These are phyloP conservation scores for Xylariaceae sp. DNA, from an alignment of 2,329 filamentous ascomycete species.

Conservation along the genomic window DNA sequence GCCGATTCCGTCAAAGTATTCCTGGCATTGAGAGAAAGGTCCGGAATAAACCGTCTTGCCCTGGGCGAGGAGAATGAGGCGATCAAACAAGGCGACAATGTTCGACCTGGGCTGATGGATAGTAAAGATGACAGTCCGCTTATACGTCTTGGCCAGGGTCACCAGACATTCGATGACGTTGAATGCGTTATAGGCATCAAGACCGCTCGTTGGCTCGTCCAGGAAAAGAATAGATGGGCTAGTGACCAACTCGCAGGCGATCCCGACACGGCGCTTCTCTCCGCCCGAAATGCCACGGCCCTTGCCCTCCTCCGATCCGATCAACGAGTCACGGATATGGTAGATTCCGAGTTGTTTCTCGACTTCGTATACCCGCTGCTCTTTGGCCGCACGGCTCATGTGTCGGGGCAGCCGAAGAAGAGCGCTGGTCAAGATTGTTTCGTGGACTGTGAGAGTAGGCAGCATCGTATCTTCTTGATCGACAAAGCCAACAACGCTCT, in stretches of 20 bases:
- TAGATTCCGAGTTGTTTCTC: slow-evolving; percentile 94
- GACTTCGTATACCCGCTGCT: slow-evolving; percentile 85
- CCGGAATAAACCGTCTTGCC: slow-evolving; percentile 92
- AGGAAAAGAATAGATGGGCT: slow-evolving; percentile 96
- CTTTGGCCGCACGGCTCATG: slow-evolving; percentile 83
- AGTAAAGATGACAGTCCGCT: slow-evolving; percentile 94
- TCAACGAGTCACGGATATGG: slow-evolving; percentile 89
- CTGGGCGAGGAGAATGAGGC: slow-evolving; percentile 83
- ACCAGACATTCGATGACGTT: slow-evolving; percentile 97
- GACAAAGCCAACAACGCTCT: slow-evolving; percentile 90
- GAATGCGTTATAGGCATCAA: slow-evolving; percentile 96
- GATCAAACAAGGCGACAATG: slow-evolving; percentile 94
- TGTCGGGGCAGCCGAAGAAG: slow-evolving; percentile 84
- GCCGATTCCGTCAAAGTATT: slow-evolving; percentile 86
- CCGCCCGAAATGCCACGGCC: slow-evolving; percentile 95
- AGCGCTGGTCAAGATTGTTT: slow-evolving; percentile 93
- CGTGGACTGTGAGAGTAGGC: slow-evolving; percentile 91
- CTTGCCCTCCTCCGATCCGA: slow-evolving; percentile 91
- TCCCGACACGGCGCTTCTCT: slow-evolving; percentile 92
- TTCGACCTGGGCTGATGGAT: slow-evolving; percentile 98
- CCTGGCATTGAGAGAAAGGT: slow-evolving; percentile 79
- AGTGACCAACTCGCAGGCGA: slow-evolving; percentile 95
- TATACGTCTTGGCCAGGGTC: slow-evolving; percentile 90
- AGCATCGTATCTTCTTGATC: slow-evolving; percentile 98
- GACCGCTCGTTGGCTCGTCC: slow-evolving; percentile 91